These are phyloP conservation scores for Podaxis rugospora DNA, from an alignment of 768 basidiomycete species.

Conservation along the genomic window DNA sequence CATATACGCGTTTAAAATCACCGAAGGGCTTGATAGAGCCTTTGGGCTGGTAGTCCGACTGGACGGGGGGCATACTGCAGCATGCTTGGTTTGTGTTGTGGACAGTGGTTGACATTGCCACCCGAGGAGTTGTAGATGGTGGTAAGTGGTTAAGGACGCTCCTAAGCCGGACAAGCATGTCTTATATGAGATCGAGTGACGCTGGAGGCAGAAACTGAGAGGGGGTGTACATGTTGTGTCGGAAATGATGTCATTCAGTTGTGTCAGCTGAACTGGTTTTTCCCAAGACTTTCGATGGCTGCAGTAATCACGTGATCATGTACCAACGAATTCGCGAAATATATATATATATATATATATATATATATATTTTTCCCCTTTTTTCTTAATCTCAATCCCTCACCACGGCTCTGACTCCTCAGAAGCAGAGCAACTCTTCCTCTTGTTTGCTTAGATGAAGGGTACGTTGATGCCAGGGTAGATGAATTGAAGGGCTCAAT, in stretches of 20 bases:
- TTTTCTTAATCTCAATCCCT: background rate
- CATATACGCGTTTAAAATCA: conserved; percentile 46
- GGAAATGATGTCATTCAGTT: conserved; percentile 7
- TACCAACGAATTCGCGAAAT: background rate
- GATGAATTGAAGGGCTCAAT: conserved; percentile 52
- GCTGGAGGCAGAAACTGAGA: background rate
- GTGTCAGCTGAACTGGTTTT: background rate
- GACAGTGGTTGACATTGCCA: conserved; percentile 31
- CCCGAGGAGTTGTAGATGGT: conserved; percentile 11
- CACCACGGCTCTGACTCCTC: conserved; percentile 5
- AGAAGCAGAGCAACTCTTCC: conserved; percentile 49
- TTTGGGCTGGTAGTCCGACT: conserved; percentile 48
- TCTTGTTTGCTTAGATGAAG: conserved; percentile 33
- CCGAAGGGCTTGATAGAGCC: conserved; percentile 44
- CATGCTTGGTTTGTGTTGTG: conserved; percentile 43
- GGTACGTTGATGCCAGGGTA: conserved; percentile 51
- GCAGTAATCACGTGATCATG: background rate
- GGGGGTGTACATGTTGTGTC: background rate
- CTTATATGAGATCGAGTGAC: background rate
- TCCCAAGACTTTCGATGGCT: background rate
- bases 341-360: too few species aligned
- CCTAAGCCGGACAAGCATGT: conserved; percentile 31
- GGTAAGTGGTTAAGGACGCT: conserved; percentile 34
- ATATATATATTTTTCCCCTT: too few species aligned
- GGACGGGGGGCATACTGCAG: conserved; percentile 52